A percentile compares a stretch with the other conserved stretches of the same genome.
These are phyloP conservation scores for Bruguiera gymnorhiza DNA, from an alignment of 345 rosid species.

Conservation along the genomic window DNA sequence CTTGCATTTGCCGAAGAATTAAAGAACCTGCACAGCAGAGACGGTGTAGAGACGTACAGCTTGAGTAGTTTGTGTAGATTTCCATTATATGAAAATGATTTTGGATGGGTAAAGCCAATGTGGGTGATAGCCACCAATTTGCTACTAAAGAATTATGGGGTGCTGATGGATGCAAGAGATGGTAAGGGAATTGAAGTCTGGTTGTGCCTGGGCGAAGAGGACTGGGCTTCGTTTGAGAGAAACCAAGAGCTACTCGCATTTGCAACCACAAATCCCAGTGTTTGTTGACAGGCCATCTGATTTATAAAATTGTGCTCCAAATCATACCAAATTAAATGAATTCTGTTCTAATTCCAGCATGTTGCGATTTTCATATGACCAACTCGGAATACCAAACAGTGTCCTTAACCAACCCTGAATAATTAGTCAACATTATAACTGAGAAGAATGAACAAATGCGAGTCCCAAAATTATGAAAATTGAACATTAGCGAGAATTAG, in stretches of 20 bases:
- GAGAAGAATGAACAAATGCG: too few species aligned
- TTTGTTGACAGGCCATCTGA: neutral
- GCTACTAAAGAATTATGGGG: slow-evolving; percentile 5
- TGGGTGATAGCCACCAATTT: slow-evolving; percentile 8
- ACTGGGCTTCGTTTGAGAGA: neutral
- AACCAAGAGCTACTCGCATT: slow-evolving; percentile 10
- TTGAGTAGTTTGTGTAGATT: slow-evolving; percentile 11
- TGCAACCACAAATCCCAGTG: slow-evolving; percentile 9
- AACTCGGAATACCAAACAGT: too few species aligned
- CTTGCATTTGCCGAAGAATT: neutral
- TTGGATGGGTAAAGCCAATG: slow-evolving; percentile 13
- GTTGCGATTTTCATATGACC: too few species aligned
- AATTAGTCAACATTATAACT: too few species aligned
- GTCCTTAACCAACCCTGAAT: too few species aligned
- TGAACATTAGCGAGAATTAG: too few species aligned
- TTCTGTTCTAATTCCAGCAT: too few species aligned
- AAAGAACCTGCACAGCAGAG: slow-evolving; percentile 1
- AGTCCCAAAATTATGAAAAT: too few species aligned
- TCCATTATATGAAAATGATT: slow-evolving; percentile 9
- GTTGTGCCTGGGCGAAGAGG: slow-evolving; percentile 11
- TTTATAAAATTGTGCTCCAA: too few species aligned
- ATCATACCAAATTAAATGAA: too few species aligned
- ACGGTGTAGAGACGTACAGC: slow-evolving; percentile 1
- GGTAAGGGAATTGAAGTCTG: slow-evolving; percentile 2
- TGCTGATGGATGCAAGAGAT: slow-evolving; percentile 4